Conservation (phyloP, 768 basidiomycete species). For the Lactifluus rugatus region DNA sequence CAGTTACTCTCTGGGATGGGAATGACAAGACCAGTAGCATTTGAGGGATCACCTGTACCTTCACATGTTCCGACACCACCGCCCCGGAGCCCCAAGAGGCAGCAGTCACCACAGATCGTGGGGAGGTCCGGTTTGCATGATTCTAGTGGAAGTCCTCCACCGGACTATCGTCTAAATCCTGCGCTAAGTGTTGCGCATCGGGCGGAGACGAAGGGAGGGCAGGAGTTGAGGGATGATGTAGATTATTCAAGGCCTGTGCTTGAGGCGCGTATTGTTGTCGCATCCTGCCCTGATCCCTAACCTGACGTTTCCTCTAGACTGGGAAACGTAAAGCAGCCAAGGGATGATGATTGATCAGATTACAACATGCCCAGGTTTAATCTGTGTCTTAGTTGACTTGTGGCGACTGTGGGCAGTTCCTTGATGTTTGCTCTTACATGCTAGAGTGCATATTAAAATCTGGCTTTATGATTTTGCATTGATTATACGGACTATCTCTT, state of each 20-base stretch:
- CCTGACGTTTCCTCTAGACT: background rate
- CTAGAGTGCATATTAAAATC: too few species aligned
- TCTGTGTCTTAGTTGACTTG: background rate
- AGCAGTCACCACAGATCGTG: background rate
- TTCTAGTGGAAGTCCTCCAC: background rate
- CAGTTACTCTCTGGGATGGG: conserved; percentile 38
- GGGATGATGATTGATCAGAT: background rate
- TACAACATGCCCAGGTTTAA: background rate
- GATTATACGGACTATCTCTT: background rate
- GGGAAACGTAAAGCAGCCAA: background rate
- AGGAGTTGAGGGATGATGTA: conserved; percentile 6
- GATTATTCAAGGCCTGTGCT: conserved; percentile 10
- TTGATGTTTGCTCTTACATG: background rate
- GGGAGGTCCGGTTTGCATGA: background rate
- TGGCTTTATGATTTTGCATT: background rate
- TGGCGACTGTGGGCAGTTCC: background rate
- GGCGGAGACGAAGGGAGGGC: background rate
- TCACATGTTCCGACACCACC: conserved; percentile 3
- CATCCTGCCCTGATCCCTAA: background rate
- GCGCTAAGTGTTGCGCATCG: background rate
- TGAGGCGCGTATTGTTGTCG: background rate
- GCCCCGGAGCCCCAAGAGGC: conserved; percentile 13
- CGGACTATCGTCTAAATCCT: conserved; percentile 11
- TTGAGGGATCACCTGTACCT: background rate
- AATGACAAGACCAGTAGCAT: background rate